Evolutionary conservation across 768 basidiomycete genomes (phyloP), one percentile per base, ranked within the genome.

Genomic region (Neoboletus subvelutipes): DNA sequence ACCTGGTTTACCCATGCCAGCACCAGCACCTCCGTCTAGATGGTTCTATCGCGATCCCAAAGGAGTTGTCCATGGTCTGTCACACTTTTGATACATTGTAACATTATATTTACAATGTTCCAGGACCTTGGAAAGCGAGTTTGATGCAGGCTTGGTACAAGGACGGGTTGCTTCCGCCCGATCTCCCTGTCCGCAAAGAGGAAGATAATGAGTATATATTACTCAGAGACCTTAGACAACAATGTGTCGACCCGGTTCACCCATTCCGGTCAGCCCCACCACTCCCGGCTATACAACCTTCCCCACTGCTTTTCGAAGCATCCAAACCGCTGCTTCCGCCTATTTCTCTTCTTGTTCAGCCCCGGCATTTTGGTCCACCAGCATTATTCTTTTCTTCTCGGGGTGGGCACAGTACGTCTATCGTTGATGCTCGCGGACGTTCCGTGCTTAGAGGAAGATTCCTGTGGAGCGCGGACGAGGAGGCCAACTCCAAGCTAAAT

Each of bases 91-190:
- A 42, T 22, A 31, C 42, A 43, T 48, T 31, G 29, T 11, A 18
- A 39, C 57, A 26, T 42, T 18, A 12, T 54, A 50, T 65, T 65
- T 52, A 63, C 45, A 37, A 22, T 24, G 45, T 45, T 59, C 39
- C 17, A 92, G 91, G 92, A 36, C 92, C 91, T 22, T 93, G 92
- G 92, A 90, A 89, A 66, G 79, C 88, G n/a, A 81, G 84, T 24
- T 77, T 92, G 45, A 94, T 94, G 91, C 90, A 93, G 66, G 82
- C 85, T 5, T 94, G 91, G 91, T 92, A 89, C 67, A 89, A 87
- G 65, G 92, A 94, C 58, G 89, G 88, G 10, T 70, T 92, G 20
- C 77, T 94, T 24, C 92, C 92, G 3, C 86, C 86, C 0, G 90
- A 92, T 66, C 81, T 94, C 9, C 92, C 92, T 4, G 85, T 93